Evolutionary conservation across 306 rosid genomes (phyloP), one percentile per base, ranked within the genome.

Genomic region (Cyamopsis tetragonoloba): DNA sequence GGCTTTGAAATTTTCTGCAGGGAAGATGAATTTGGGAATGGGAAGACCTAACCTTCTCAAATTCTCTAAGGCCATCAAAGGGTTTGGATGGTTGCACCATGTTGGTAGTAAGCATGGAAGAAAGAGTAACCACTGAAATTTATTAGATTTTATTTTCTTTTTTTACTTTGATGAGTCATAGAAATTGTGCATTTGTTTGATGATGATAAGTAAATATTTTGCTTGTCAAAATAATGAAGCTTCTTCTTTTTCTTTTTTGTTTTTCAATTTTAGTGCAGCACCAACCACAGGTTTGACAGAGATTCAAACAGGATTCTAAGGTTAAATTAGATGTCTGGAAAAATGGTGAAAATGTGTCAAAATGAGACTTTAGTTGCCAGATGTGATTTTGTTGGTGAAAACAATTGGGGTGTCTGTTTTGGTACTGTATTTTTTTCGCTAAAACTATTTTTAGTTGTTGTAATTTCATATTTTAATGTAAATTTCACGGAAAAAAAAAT

Each of bases 1-100:
- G 65, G 98, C 98, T 17, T 35, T 93, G 95, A 93, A 89, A 27
- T 85, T 93, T 46, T 93, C 96, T 6, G 71, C 91, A 3, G 93
- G 93, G 70, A 93, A 93, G 84, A 84, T 89, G 91, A 89, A 86
- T 62, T 62, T 92, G 14, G 96, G 98, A 30, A 81, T 93, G 91
- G 92, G 96, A 41, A 86, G 85, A 80, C 92, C 92, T 7, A 88
- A 79, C 66, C 83, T 89, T 35, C 66, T 78, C 55, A 93, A 87
- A 87, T 65, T 93, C 59, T 83, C 98, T 0, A 93, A 93, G 72
- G 96, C 98, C 7, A 56, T 93, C 37, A 93, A 88, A 71, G 96
- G 96, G 10, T 32, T 93, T 66, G 96, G 92, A 68, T 88, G 92
- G 83, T 81, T 93, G 56, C 85, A 88, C 63, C 77, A 84, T 83